phyloP scores from a whole-genome alignment of 2,329 filamentous ascomycete genomes.

The Cryphonectria carpinicola region DNA sequence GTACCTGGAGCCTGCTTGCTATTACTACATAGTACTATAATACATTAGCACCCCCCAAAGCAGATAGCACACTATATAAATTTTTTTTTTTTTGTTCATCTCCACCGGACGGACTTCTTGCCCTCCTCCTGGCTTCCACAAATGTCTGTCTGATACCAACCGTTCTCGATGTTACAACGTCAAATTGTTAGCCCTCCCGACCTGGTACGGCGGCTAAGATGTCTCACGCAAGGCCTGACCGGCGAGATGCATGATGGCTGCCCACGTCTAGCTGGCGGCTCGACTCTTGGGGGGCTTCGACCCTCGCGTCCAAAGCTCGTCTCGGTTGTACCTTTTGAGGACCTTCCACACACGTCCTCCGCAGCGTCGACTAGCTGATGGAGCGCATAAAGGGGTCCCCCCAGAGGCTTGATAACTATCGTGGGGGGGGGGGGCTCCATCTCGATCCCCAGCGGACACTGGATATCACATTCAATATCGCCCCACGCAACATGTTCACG shows the following conservation, averaged over 20 bases:
- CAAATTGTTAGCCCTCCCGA: background rate
- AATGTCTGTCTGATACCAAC: background rate
- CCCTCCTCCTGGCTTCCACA: background rate
- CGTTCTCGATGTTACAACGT: background rate
- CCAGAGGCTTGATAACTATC: background rate
- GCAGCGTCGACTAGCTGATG: background rate
- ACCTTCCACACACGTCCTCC: background rate
- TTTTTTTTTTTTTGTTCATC: background rate
- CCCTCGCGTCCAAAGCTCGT: background rate
- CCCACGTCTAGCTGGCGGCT: slow-evolving; percentile 9
- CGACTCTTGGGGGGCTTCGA: slow-evolving; percentile 14
- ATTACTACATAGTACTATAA: background rate
- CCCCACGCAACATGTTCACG: slow-evolving; percentile 4
- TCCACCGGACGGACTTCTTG: background rate
- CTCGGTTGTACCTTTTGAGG: background rate
- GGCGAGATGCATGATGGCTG: background rate
- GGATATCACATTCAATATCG: background rate
- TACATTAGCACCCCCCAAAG: background rate
- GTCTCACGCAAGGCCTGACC: background rate
- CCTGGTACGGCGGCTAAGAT: background rate
- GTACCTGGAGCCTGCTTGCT: background rate
- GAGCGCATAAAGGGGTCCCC: background rate
- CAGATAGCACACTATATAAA: no score
- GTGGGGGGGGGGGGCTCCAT: background rate
- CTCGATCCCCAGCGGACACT: background rate